Percentiles rank a stretch among this genome's conserved stretches.
Evolutionary conservation across 495 filamentous ascomycete genomes (phyloP).

Genomic region (Cercophora samala): DNA sequence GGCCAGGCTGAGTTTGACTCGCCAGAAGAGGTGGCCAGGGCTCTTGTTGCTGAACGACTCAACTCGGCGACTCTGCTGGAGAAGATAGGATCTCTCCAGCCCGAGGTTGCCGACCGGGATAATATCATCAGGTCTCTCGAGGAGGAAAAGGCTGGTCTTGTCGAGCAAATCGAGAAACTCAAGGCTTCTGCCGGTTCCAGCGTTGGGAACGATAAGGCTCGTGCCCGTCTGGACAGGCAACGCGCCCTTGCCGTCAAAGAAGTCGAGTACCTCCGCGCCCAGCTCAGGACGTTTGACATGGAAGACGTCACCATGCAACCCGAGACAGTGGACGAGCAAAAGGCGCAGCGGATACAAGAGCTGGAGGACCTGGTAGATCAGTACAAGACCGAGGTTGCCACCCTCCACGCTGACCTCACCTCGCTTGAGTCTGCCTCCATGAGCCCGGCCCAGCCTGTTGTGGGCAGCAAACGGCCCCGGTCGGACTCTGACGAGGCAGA

Average conservation of each 20-base stretch:
- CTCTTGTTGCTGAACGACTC: conserved; percentile 74
- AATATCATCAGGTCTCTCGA: conserved; percentile 70
- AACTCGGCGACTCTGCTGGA: conserved; percentile 75
- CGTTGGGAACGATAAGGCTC: conserved; percentile 54
- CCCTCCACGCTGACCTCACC: conserved; percentile 65
- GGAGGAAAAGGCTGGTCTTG: conserved; percentile 57
- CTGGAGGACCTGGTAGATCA: conserved; percentile 83
- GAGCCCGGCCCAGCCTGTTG: conserved; percentile 29
- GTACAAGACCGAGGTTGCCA: conserved; percentile 80
- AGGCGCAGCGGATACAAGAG: conserved; percentile 69
- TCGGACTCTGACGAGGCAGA: conserved; percentile 49
- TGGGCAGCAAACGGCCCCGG: conserved; percentile 57
- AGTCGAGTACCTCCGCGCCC: conserved; percentile 87
- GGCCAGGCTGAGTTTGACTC: conserved; percentile 71
- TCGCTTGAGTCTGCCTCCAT: conserved; percentile 49
- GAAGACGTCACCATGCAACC: conserved; percentile 84
- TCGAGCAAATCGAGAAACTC: conserved; percentile 67
- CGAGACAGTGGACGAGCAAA: conserved; percentile 72
- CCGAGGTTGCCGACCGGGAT: conserved; percentile 78
- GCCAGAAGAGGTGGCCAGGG: conserved; percentile 82
- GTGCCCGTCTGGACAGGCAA: conserved; percentile 72
- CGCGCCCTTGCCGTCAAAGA: conserved; percentile 82
- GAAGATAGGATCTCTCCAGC: conserved; percentile 69
- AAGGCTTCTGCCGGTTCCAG: conserved; percentile 46
- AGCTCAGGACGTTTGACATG: conserved; percentile 84